phyloP scores from a whole-genome alignment of 768 basidiomycete genomes.

The Psilocybe cyanescens region DNA sequence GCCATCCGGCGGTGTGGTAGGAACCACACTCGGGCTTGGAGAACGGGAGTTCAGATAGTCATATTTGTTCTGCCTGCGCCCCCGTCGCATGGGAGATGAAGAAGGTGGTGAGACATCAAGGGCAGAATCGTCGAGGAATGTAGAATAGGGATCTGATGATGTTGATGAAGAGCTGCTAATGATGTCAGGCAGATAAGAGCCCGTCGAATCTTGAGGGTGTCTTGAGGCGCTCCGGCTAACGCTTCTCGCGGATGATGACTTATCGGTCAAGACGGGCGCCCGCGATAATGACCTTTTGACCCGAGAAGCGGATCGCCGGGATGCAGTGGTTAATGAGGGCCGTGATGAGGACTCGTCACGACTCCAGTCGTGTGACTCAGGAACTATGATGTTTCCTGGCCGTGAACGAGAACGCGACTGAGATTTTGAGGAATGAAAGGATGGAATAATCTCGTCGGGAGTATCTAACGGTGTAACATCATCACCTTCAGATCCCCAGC shows the following conservation, averaged over 20 bases:
- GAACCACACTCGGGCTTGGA: conserved; percentile 49
- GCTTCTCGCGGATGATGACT: conserved; percentile 41
- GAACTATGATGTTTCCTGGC: conserved; percentile 21
- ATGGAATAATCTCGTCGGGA: conserved; percentile 21
- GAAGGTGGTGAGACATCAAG: conserved; percentile 25
- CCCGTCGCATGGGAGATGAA: conserved; percentile 35
- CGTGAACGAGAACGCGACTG: conserved; percentile 35
- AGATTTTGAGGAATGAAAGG: conserved; percentile 15
- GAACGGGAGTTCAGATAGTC: conserved; percentile 42
- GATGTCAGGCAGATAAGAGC: conserved; percentile 7
- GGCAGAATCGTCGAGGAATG: conserved; percentile 25
- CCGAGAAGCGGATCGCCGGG: conserved; percentile 43
- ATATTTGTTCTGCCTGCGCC: conserved; percentile 33
- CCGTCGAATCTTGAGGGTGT: conserved; percentile 30
- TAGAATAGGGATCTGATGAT: conserved; percentile 1
- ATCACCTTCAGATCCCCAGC: conserved; percentile 64
- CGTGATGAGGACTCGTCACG: conserved; percentile 30
- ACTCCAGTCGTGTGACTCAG: conserved; percentile 25
- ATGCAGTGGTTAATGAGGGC: conserved; percentile 37
- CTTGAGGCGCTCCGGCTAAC: conserved; percentile 45
- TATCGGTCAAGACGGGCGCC: conserved; percentile 44
- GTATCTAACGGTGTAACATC: conserved; percentile 34
- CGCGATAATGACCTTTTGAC: conserved; percentile 53
- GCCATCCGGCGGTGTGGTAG: conserved; percentile 46
- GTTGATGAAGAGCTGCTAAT: conserved; percentile 4